phyloP scores from a whole-genome alignment of 108 stramenopile genomes.

The Fistulifera solaris region DNA sequence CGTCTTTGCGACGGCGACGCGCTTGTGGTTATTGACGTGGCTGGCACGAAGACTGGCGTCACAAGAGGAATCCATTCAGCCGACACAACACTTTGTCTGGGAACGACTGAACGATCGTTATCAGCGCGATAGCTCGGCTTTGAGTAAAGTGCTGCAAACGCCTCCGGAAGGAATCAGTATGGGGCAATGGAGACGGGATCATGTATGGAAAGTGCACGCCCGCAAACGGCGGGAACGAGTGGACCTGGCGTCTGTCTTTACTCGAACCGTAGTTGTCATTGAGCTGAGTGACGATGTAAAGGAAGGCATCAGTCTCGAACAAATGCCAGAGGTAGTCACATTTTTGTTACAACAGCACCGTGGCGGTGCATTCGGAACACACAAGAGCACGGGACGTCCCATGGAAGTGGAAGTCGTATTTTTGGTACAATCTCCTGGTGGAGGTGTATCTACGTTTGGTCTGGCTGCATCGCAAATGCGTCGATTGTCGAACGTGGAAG shows the following conservation, averaged over 20 bases:
- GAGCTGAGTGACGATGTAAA: constrained; percentile 35
- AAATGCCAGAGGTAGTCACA: constrained; percentile 50
- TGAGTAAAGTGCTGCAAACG: constrained; percentile 29
- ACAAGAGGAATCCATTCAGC: constrained; percentile 3
- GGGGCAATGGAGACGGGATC: constrained; percentile 21
- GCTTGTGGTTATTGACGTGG: constrained; percentile 4
- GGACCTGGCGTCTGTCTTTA: constrained; percentile 17
- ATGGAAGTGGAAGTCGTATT: constrained; percentile 51
- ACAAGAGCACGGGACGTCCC: constrained; percentile 10
- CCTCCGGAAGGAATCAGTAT: constrained; percentile 38
- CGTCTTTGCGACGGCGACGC: neutral
- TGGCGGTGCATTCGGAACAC: constrained; percentile 28
- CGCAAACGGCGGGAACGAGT: constrained; percentile 8
- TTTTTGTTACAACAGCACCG: constrained; percentile 56
- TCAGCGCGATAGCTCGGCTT: constrained; percentile 42
- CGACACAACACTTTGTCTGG: constrained; percentile 38
- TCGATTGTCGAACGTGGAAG: constrained; percentile 40
- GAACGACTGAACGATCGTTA: constrained; percentile 78
- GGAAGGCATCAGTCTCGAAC: constrained; percentile 37
- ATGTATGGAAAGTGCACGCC: constrained; percentile 8
- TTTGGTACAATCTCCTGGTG: constrained; percentile 56
- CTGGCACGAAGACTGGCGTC: neutral
- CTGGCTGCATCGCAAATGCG: constrained; percentile 61
- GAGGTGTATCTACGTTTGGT: constrained; percentile 62
- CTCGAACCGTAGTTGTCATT: constrained; percentile 55